A percentile compares a stretch with the other conserved stretches of the same genome.
phyloP scores from a whole-genome alignment of 164 flowering plant species.

The Berberis thunbergii region DNA sequence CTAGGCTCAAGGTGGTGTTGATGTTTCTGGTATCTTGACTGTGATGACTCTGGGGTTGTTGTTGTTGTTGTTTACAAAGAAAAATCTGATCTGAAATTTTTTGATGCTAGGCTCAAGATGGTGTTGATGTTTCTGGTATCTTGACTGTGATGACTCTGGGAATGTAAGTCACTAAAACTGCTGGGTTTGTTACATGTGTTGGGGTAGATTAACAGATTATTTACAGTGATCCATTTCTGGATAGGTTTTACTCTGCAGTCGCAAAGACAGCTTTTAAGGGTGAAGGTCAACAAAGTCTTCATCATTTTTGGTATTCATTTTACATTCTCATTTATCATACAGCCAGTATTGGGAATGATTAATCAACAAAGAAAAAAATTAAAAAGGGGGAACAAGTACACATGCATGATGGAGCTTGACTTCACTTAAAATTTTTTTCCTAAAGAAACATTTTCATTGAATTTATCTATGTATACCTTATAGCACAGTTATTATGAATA shows the following conservation, averaged over 20 bases:
- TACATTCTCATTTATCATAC: too few relatives aligned
- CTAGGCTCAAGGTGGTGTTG: too few relatives aligned
- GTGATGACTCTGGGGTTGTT: neutral
- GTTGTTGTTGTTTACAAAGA: neutral
- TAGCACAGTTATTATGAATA: conserved; percentile 53
- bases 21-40: too few relatives aligned
- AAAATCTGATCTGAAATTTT: neutral
- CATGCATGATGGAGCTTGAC: too few relatives aligned
- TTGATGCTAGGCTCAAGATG: conserved; percentile 72
- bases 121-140: conserved; percentile 79
- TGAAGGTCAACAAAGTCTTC: too few relatives aligned
- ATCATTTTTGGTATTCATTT: too few relatives aligned
- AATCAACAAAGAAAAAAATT: too few relatives aligned
- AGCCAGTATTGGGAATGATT: too few relatives aligned
- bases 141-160: conserved; percentile 88
- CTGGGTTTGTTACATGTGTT: neutral
- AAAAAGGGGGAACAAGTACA: too few relatives aligned
- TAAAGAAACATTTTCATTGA: too few relatives aligned
- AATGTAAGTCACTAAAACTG: conserved; percentile 35
- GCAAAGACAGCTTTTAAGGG: conserved; percentile 51
- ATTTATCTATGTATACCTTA: too few relatives aligned
- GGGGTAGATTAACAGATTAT: neutral
- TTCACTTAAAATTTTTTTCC: too few relatives aligned
- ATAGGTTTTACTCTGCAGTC: conserved; percentile 88
- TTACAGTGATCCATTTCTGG: neutral